Conservation (phyloP, 2,329 filamentous ascomycete genomes). For the Nigrospora osmanthi region DNA sequence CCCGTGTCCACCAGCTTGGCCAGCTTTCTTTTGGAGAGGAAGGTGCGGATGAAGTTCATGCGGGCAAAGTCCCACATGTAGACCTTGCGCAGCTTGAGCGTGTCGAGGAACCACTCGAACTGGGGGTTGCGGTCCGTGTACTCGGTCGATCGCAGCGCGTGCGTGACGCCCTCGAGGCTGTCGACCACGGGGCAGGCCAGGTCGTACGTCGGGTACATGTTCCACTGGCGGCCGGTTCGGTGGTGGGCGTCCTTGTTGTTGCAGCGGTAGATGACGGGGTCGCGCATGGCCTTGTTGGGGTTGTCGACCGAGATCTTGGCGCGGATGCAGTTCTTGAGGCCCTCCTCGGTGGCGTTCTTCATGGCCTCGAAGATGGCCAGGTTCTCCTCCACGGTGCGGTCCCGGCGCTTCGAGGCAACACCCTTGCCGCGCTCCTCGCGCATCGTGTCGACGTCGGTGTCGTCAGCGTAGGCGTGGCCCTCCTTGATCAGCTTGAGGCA, state of each 20-base stretch:
- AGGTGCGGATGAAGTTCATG: slow-evolving; percentile 77
- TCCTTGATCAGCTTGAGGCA: slow-evolving; percentile 77
- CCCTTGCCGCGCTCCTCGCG: slow-evolving; percentile 76
- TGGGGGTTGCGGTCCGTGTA: slow-evolving; percentile 82
- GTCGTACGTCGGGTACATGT: slow-evolving; percentile 83
- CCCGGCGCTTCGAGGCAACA: slow-evolving; percentile 72
- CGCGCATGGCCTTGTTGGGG: slow-evolving; percentile 90
- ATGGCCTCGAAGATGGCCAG: slow-evolving; percentile 86
- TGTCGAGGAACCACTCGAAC: slow-evolving; percentile 79
- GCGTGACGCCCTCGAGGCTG: slow-evolving; percentile 73
- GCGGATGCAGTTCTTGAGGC: slow-evolving; percentile 80
- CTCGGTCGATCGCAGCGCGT: slow-evolving; percentile 76
- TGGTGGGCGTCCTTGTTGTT: slow-evolving; percentile 64
- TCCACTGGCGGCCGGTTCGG: slow-evolving; percentile 72
- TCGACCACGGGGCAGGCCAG: slow-evolving; percentile 80
- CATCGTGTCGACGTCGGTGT: slow-evolving; percentile 87
- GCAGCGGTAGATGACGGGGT: slow-evolving; percentile 96
- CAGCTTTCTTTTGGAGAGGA: slow-evolving; percentile 80
- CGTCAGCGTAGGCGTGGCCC: slow-evolving; percentile 88
- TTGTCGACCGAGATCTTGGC: slow-evolving; percentile 90
- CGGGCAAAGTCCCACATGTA: slow-evolving; percentile 81
- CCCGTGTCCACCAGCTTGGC: slow-evolving; percentile 74
- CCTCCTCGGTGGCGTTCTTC: slow-evolving; percentile 76
- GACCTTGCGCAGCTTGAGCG: slow-evolving; percentile 65
- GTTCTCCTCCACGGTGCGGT: slow-evolving; percentile 74